A percentile compares a stretch with the other conserved stretches of the same genome.
Conservation (phyloP, 768 basidiomycete genomes). For the Rhodosporidiobolus odoratus region DNA sequence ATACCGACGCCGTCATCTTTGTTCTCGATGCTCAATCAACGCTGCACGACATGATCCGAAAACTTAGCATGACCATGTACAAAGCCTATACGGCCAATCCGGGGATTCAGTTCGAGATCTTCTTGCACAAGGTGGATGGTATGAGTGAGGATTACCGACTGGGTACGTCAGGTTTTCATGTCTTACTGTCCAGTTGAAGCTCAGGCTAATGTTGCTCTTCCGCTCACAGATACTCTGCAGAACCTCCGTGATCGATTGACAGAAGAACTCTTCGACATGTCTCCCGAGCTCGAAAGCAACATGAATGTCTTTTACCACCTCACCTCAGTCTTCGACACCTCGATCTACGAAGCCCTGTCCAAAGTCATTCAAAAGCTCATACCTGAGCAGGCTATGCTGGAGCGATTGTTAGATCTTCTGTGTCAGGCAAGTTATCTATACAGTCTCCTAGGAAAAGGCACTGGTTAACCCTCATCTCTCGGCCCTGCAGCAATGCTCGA, state of each 20-base stretch:
- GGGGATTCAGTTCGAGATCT: slow-evolving; percentile 74
- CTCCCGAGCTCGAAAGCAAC: slow-evolving; percentile 48
- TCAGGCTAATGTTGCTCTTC: slow-evolving; percentile 12
- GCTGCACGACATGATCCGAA: slow-evolving; percentile 31
- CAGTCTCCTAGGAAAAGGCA: not conserved
- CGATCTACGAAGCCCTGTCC: slow-evolving; percentile 86
- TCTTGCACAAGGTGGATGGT: slow-evolving; percentile 91
- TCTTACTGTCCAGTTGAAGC: not conserved
- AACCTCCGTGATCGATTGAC: slow-evolving; percentile 81
- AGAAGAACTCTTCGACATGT: slow-evolving; percentile 72
- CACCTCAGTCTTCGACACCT: slow-evolving; percentile 88
- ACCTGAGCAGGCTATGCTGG: slow-evolving; percentile 75
- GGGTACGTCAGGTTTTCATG: slow-evolving; percentile 53
- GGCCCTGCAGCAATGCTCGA: slow-evolving; percentile 68
- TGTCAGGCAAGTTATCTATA: slow-evolving; percentile 43
- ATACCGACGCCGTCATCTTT: slow-evolving; percentile 80
- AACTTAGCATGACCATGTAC: slow-evolving; percentile 68
- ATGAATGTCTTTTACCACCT: slow-evolving; percentile 69
- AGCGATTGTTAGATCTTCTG: slow-evolving; percentile 68
- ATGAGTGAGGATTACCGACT: slow-evolving; percentile 81
- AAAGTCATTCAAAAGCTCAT: slow-evolving; percentile 80
- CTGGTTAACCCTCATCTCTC: not conserved
- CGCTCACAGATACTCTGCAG: slow-evolving; percentile 69
- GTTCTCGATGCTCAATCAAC: slow-evolving; percentile 90
- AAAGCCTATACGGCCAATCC: slow-evolving; percentile 58